Conservation (phyloP, 176 grass and related monocot species). For the Lolium rigidum region DNA sequence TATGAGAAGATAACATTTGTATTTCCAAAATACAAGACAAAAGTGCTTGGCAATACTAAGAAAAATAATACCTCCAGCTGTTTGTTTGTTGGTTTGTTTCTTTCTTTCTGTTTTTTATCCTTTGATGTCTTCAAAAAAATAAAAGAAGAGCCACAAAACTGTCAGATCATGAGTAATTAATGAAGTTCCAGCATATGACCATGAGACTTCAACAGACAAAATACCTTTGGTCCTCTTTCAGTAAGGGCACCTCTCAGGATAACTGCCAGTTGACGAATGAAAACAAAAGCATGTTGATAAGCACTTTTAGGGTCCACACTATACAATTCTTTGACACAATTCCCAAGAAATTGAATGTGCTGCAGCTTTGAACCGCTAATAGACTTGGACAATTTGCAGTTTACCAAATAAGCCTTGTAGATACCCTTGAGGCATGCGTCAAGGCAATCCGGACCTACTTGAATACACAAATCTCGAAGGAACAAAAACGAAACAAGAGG, state of each 20-base stretch:
- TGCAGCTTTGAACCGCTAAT: constrained; percentile 75
- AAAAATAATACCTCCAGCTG: constrained; percentile 64
- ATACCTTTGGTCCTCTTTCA: constrained; percentile 92
- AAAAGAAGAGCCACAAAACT: constrained; percentile 28
- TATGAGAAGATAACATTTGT: constrained; percentile 28
- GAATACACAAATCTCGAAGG: constrained; percentile 90
- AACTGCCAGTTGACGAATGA: constrained; percentile 83
- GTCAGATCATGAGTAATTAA: constrained; percentile 39
- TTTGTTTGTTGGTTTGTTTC: constrained; percentile 68
- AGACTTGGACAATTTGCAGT: constrained; percentile 95
- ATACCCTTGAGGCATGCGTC: constrained; percentile 84
- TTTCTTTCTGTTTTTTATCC: constrained; percentile 79
- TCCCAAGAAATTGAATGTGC: constrained; percentile 89
- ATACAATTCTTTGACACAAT: constrained; percentile 91
- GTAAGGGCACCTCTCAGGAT: constrained; percentile 79
- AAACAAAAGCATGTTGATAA: constrained; percentile 94
- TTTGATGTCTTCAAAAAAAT: constrained; percentile 65
- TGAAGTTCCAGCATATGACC: constrained; percentile 7
- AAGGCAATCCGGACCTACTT: constrained; percentile 87
- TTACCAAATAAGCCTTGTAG: constrained; percentile 99
- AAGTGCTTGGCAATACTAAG: neutral
- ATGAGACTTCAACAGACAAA: constrained; percentile 23
- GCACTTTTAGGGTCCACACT: constrained; percentile 72
- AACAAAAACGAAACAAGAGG: constrained; percentile 89
- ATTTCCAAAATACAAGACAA: neutral